Base-by-base conservation (phyloP, 805 yeast species). In the Lipomyces sp. region DNA sequence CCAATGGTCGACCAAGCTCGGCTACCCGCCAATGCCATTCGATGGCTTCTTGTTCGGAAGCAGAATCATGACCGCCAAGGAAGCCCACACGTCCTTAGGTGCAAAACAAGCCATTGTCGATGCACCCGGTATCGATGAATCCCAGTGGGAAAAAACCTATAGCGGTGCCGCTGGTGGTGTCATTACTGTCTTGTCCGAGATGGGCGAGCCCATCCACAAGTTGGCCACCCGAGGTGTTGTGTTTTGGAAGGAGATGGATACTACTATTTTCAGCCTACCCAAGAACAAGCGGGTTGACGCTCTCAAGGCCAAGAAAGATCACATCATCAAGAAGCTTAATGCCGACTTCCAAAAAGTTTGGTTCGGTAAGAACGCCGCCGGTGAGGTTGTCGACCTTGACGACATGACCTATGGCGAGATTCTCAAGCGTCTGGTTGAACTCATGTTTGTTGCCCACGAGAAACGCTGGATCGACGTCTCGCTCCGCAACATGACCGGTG, bases 171-270 rank as follows among this genome's bases (percentile, higher is more conserved):
- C 98, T 67, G 99, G 99, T 82, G 99, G 99, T 80, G 87, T 95
- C 72, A 83, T 95, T 73, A 94, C 99, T 64, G 99, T 95, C 69
- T 85, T 90, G 77, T 94, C 98, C 18, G 99, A 95, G 83, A 95
- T 95, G 99, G 99, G 99, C 77, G 99, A 95, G 83, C 99, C 99
- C 76, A 95, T 95, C 77, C 99, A 95, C 81, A 95, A 95, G 83
- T 86, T 95, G 73, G 98, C 99, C 37, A 95, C 99, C 66, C 89
- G 99, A 79, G 98, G 97, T 84, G 98, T 95, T 67, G 77, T 90
- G 80, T 87, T 95, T 78, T 95, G 99, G 69, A 72, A 92, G 78
- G 98, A 95, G 81, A 83, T 95, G 82, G 99, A 95, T 80, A 94
- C 91, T 73, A 91, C 97, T 57, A 86, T 95, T 73, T 94, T 95